Evolutionary conservation across 2,329 filamentous ascomycete species (phyloP).

Genomic region (Plenodomus tracheiphilus): DNA sequence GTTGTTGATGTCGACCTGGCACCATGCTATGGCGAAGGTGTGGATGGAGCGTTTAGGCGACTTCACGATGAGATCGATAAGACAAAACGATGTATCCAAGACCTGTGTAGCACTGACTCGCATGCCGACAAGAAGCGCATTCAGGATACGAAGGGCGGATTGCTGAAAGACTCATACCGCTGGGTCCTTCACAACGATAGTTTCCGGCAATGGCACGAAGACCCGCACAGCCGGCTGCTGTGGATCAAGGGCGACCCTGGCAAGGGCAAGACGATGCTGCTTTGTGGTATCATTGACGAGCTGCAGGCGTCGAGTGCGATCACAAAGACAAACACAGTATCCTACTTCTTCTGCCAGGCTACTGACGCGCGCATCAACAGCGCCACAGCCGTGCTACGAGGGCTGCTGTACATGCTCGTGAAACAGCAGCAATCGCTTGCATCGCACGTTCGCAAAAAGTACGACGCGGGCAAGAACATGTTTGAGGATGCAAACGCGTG

Average conservation of each 20-base stretch:
- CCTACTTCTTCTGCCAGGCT: slow-evolving; percentile 51
- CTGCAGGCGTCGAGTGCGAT: slow-evolving; percentile 22
- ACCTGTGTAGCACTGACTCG: slow-evolving; percentile 9
- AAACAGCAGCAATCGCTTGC: too few species aligned
- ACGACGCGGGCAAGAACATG: slow-evolving; percentile 20
- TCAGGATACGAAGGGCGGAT: too few species aligned
- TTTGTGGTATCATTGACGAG: slow-evolving; percentile 31
- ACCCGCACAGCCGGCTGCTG: slow-evolving; percentile 27
- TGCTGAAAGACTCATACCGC: slow-evolving; percentile 6
- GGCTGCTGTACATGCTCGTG: slow-evolving; percentile 43
- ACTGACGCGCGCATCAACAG: too few species aligned
- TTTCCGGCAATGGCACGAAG: slow-evolving; percentile 5
- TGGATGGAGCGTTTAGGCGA: slow-evolving; percentile 10
- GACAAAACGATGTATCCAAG: slow-evolving; percentile 6
- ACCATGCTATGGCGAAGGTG: slow-evolving; percentile 5
- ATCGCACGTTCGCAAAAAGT: slow-evolving; percentile 8
- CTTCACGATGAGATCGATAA: slow-evolving; percentile 13
- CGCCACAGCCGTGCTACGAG: slow-evolving; percentile 50
- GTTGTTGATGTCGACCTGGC: slow-evolving; percentile 11
- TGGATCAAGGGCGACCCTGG: too few species aligned
- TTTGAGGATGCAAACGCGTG: slow-evolving; percentile 39
- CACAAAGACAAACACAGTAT: slow-evolving; percentile 13
- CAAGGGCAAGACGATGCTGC: slow-evolving; percentile 47
- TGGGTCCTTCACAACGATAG: slow-evolving; percentile 8
- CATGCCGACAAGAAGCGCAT: slow-evolving; percentile 1